Conservation (phyloP, 441 rosid species). For the Euphorbia celastroides region DNA sequence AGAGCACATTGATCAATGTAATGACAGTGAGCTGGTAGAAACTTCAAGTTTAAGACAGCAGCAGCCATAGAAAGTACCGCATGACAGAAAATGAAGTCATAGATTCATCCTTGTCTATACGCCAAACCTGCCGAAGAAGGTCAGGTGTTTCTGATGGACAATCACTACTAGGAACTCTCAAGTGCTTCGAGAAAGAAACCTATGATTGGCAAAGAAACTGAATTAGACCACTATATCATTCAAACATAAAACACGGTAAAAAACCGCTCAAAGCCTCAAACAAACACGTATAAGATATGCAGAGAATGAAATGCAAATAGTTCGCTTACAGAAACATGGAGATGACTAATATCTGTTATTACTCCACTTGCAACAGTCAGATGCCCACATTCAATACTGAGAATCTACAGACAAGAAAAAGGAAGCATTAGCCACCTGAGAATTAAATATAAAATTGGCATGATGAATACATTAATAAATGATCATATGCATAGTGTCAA, state of each 20-base stretch:
- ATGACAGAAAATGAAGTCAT: constrained; percentile 75
- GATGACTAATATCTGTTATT: constrained; percentile 58
- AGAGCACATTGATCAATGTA: constrained; percentile 3
- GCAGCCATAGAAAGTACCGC: constrained; percentile 51
- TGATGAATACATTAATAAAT: background rate
- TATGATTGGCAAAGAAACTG: constrained; percentile 28
- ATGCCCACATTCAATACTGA: constrained; percentile 55
- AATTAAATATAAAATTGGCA: constrained; percentile 10
- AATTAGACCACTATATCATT: constrained; percentile 15
- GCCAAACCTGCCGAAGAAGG: constrained; percentile 66
- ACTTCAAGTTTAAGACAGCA: constrained; percentile 7
- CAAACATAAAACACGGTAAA: background rate
- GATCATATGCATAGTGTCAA: background rate
- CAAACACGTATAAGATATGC: constrained; percentile 6
- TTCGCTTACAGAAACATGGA: constrained; percentile 76
- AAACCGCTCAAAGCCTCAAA: constrained; percentile 5
- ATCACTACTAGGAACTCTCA: constrained; percentile 65
- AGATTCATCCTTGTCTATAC: constrained; percentile 74
- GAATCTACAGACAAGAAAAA: constrained; percentile 43
- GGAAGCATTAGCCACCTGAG: constrained; percentile 10
- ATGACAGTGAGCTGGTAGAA: constrained; percentile 2
- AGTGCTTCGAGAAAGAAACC: constrained; percentile 80
- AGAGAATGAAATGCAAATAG: constrained; percentile 14
- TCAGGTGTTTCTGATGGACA: constrained; percentile 40
- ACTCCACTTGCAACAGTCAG: constrained; percentile 69